phyloP scores from a whole-genome alignment of 768 basidiomycete genomes.

The Heimioporus sp. region DNA sequence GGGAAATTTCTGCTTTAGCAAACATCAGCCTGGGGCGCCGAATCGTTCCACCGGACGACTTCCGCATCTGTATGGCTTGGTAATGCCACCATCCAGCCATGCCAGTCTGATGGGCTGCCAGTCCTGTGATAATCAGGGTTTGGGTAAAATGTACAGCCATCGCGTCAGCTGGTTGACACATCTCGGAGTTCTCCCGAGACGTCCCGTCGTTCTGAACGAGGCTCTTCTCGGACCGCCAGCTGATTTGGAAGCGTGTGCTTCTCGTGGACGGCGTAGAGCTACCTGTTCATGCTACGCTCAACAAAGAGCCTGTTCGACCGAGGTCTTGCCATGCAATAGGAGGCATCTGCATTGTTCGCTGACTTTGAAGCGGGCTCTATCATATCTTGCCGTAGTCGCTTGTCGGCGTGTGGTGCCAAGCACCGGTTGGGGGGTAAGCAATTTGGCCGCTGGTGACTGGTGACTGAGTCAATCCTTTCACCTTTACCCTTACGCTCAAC shows the following conservation, averaged over 20 bases:
- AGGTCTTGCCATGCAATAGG: too few relatives aligned
- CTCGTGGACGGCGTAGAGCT: background rate
- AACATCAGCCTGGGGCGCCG: too few relatives aligned
- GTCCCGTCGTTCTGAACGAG: background rate
- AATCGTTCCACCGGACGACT: too few relatives aligned
- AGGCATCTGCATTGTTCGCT: constrained; percentile 5
- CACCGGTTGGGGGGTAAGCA: too few relatives aligned
- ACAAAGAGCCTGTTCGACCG: background rate
- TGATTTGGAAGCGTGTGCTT: background rate
- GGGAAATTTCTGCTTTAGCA: too few relatives aligned
- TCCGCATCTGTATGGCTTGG: too few relatives aligned
- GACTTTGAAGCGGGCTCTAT: constrained; percentile 26
- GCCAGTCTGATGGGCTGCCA: too few relatives aligned
- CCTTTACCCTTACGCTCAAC: background rate
- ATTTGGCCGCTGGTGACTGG: too few relatives aligned
- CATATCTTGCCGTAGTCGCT: constrained; percentile 4
- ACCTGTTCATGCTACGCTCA: background rate
- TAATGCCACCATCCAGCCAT: too few relatives aligned
- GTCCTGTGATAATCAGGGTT: constrained; percentile 6
- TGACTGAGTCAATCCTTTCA: too few relatives aligned
- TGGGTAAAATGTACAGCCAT: constrained; percentile 6
- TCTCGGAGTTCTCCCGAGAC: constrained; percentile 1
- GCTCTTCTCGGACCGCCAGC: background rate
- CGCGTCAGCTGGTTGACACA: constrained; percentile 26
- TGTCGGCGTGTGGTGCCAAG: constrained; percentile 1